Percentiles rank a stretch among this genome's conserved stretches.
phyloP scores from a whole-genome alignment of 768 basidiomycete species.

The Suillus ampliporus region DNA sequence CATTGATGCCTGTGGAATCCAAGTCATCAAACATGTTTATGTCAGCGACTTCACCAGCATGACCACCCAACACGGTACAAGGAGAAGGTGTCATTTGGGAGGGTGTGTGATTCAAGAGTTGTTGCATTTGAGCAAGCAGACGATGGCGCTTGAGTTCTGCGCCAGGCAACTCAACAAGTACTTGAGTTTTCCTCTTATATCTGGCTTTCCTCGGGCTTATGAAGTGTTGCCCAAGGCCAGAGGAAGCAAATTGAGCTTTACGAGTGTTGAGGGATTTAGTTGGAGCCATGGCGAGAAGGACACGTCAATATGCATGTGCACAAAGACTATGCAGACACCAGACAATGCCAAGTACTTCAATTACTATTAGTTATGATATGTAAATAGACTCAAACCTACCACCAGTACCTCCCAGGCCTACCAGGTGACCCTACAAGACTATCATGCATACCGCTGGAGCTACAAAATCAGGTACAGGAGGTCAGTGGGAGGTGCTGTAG shows the following conservation, averaged over 20 bases:
- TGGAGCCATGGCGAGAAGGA: not conserved
- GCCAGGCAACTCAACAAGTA: slow-evolving; percentile 1
- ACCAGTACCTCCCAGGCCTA: too few relatives aligned
- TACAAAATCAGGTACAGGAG: too few relatives aligned
- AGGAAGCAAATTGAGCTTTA: not conserved
- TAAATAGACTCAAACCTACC: too few relatives aligned
- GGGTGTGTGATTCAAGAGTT: not conserved
- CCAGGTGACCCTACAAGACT: too few relatives aligned
- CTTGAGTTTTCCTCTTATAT: slow-evolving; percentile 9
- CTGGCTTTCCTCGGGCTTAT: not conserved
- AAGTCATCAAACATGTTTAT: not conserved
- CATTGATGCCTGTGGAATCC: not conserved
- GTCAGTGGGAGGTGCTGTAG: too few relatives aligned
- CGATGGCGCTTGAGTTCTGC: not conserved
- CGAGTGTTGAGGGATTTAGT: not conserved
- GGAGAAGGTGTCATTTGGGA: not conserved
- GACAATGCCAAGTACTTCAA: not conserved
- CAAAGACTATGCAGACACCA: not conserved
- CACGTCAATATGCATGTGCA: not conserved
- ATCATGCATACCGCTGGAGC: too few relatives aligned
- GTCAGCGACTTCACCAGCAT: too few relatives aligned
- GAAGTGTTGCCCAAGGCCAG: not conserved
- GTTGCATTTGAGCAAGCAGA: slow-evolving; percentile 5
- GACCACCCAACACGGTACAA: too few relatives aligned
- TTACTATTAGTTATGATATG: not conserved